Base-by-base conservation (phyloP, 2,329 filamentous ascomycete genomes). In the Colletotrichum eremochloae region DNA sequence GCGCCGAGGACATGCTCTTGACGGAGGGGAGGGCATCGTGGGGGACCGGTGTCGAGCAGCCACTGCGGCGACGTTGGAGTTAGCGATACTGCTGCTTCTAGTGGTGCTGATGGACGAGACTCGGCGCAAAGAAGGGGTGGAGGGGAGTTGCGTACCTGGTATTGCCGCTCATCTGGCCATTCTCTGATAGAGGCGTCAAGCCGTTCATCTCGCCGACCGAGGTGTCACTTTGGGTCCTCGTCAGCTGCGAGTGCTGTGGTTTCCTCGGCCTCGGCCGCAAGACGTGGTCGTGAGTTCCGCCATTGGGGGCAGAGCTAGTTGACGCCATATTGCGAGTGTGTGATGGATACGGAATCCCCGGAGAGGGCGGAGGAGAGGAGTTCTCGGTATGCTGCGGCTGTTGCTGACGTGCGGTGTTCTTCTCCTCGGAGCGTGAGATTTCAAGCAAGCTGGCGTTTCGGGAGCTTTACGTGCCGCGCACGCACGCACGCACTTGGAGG, bases 21-120 rank as follows among this genome's bases (percentile, higher is more conserved):
- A 92, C 91, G 1, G 96, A 98, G 1, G 95, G 96, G n/a, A 94
- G 96, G 14, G 96, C 96, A 87, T 98, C 95, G 77, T 92, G 88
- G 66, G 96, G 91, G 60, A 97, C 83, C 55, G 95, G 95, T 5
- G 95, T 97, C 18, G 94, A 95, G 71, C 90, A 89, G 72, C 94
- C 94, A 82, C 94, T 97, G 76, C 18, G 38, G 63, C 24, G 44
- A 58, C 18, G 33, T 11, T 55, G 6, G 40, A 48, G 56, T 68
- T 57, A 72, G 69, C 42, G 5, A 12, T 48, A 9, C 20, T 48
- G 44, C 20, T 48, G 9, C 14, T 38, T 14, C 31, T 42, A 14
- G 12, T 40, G 38, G 11, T 42, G 3, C 40, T 29, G 9, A 4
- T 18, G 9, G 48, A 44, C 14, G 52, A 38, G 24, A 7, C 7